A percentile compares a stretch with the other conserved stretches of the same genome.
Evolutionary conservation across 768 basidiomycete species (phyloP).

Genomic region (Gelatoporia subvermispora): DNA sequence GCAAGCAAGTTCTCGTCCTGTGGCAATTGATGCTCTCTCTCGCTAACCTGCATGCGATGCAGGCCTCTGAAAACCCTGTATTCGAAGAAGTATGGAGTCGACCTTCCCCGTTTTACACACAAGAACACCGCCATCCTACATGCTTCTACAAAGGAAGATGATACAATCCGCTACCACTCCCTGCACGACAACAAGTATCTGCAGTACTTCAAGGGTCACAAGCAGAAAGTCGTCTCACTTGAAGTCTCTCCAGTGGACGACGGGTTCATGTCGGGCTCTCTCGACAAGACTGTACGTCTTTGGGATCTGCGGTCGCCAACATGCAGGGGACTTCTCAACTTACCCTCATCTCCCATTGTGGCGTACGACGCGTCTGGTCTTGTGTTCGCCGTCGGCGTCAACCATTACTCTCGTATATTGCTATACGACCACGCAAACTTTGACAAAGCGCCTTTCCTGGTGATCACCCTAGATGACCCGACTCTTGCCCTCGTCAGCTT

Average conservation of each 20-base stretch:
- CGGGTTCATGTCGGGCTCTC: conserved; percentile 90
- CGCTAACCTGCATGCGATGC: conserved; percentile 24
- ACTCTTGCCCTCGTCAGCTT: conserved; percentile 68
- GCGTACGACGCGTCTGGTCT: conserved; percentile 81
- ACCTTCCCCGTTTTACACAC: conserved; percentile 93
- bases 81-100: conserved; percentile 96
- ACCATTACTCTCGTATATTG: conserved; percentile 75
- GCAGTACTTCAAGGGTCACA: conserved; percentile 95
- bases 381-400: conserved; percentile 85
- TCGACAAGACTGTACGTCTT: conserved; percentile 91
- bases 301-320: conserved; percentile 87
- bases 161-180: conserved; percentile 91
- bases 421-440: conserved; percentile 83
- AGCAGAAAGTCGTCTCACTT: conserved; percentile 80
- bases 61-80: conserved; percentile 75
- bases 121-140: conserved; percentile 80
- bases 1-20: conserved; percentile 70
- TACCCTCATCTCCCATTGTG: conserved; percentile 71
- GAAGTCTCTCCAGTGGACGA: conserved; percentile 92
- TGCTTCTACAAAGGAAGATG: conserved; percentile 93
- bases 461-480: conserved; percentile 78
- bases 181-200: conserved; percentile 95
- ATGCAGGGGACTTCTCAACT: conserved; percentile 74
- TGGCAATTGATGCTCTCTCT: conserved; percentile 7
- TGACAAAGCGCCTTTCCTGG: conserved; percentile 89